Base-by-base conservation (phyloP, 208 protist genomes). In the Trypanosoma theileri region DNA sequence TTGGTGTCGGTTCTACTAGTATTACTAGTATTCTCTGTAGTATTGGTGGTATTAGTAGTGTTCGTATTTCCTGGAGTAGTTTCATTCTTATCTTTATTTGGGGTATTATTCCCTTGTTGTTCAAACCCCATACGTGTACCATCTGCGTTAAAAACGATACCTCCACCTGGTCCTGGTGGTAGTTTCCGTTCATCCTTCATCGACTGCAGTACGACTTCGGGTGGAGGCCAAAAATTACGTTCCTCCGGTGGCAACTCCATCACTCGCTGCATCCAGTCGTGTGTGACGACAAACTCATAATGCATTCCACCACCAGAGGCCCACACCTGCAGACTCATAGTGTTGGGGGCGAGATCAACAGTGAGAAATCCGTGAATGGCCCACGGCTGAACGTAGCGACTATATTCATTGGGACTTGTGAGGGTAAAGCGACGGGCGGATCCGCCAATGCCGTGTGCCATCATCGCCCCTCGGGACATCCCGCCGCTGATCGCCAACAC, bases 251-350 rank as follows among this genome's bases (percentile, higher is more conserved):
- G 31, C 7, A 64, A 40, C 3, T 62, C 45, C 48, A 51, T 66
- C 21, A 65, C 62, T 14, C 50, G n/a, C 19, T 21, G 1, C 59
- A 71, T 63, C 71, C 71, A 77, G 28, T 77, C 58, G 21, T 66
- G 60, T 46, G 71, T 69, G 14, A 63, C 48, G 21, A 61, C 51
- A 61, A 62, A 61, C 62, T 63, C 63, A 24, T 77, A 63, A 7
- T 63, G 57, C 59, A 77, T 70, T 6, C 71, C 64, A 22, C 61
- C 71, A 58, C 8, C 48, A 26, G 63, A 63, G 50, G 71, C 71
- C 62, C 62, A 77, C 2, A 66, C 50, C 52, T 69, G 63, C 16
- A 71, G 2, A 53, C 62, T 77, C 71, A 77, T 71, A 3, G 67
- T 69, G 26, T 71, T 77, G 3, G 65, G 71, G 6, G 65, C 46